Base-by-base conservation (phyloP, 169 alveolate species). In the Plasmodium sp. region DNA sequence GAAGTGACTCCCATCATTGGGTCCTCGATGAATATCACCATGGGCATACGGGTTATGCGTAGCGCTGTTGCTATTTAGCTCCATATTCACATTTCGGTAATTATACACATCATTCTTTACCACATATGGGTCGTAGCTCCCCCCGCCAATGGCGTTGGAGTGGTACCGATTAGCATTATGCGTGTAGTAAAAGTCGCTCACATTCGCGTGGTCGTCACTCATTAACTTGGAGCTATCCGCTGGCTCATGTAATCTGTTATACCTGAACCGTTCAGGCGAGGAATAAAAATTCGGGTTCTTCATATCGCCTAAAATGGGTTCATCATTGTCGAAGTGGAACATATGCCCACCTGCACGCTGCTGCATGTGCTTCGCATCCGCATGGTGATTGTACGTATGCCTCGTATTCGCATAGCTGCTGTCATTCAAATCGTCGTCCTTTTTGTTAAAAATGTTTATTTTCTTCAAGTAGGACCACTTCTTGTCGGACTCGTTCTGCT, bases 381-480 rank as follows among this genome's bases (percentile, higher is more conserved):
- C 22, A 79, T 5, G 48, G 34, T 77, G 31, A 48, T 33, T 88
- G 51, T 56, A 79, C 18, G 22, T 10, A 79, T 79, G n/a, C 34
- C 74, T 88, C 48, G 27, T 41, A 51, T 41, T 56, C 12, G 54
- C 39, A 56, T 36, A 34, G 22, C 12, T 10, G 18, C 71, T 62
- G 45, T 88, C 67, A 34, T 48, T 56, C 27, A 51, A n/a, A 22
- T 43, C 41, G 27, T 85, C 85, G 58, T 85, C 88, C 39, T 77
- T 88, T 88, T 51, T 43, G 45, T 43, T 80, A 80, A 80, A 79
- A 56, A 88, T 58, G 22, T 88, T 88, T 80, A 88, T 56, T 58
- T 88, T 88, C 54, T 79, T 88, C 48, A 88, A 73, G 73, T 88
- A 88, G 36, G 86, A 54, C 94, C 94, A 88, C 18, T 79, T 88